Base-by-base conservation (phyloP, 352 stramenopile genomes). In the Pythium pyrilobum region DNA sequence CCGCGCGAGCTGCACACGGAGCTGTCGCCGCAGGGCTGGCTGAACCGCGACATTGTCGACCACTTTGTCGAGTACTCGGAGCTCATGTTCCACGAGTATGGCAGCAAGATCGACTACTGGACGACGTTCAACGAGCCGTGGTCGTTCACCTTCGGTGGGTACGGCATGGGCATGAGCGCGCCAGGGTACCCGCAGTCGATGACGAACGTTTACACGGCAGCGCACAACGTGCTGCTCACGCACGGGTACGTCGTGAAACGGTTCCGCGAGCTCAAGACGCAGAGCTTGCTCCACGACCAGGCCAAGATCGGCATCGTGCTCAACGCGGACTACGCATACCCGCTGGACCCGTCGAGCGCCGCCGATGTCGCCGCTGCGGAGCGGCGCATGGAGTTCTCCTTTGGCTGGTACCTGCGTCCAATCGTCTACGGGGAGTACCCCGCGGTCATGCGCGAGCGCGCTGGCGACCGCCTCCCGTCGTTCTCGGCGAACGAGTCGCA, bases 41-140 rank as follows among this genome's bases (percentile, higher is more conserved):
- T 91, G 20, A 83, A 83, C 47, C 15, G 33, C 4, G 67, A 69
- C 18, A 81, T 88, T 18, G 67, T 87, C 15, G 62, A 63, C 31
- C 69, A 89, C 50, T 97, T 96, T 62, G 70, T 77, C 11, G 65
- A 92, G 36, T 98, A 98, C 67, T 87, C 92, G 1, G 55, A 75
- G 39, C 69, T 97, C 27, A 95, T 86, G 52, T 98, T 97, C 65
- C 55, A 74, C 12, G 74, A 85, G 40, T 98, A 95, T 69, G 94
- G 94, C 43, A 65, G 81, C 56, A 86, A 95, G 46, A 88, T 98
- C 12, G 87, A 95, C 61, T 87, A 84, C 54, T 99, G 95, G 95
- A 84, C 96, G 13, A 98, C 95, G 7, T 90, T 99, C 56, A 98
- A 98, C 59, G 96, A 99, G 68, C 75, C 90, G 16, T 92, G 86